phyloP scores from a whole-genome alignment of 2,329 filamentous ascomycete genomes.

The Fusarium sp. region DNA sequence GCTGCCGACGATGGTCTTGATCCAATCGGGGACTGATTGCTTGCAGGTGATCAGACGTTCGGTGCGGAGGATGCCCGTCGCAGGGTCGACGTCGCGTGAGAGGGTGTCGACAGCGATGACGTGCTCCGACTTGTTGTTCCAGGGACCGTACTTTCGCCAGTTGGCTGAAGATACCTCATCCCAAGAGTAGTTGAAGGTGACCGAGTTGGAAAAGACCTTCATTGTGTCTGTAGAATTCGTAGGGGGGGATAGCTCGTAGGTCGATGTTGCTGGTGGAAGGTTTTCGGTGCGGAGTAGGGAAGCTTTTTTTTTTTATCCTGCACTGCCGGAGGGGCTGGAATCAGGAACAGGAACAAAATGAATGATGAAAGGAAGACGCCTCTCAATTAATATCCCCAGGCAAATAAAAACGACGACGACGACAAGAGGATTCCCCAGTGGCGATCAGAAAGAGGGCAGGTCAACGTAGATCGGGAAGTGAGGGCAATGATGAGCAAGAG shows the following conservation, averaged over 20 bases:
- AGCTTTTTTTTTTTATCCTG: conserved; percentile 23
- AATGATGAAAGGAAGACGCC: conserved; percentile 4
- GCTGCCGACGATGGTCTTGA: conserved; percentile 79
- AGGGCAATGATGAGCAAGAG: conserved; percentile 32
- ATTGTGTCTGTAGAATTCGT: conserved; percentile 61
- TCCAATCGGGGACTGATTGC: conserved; percentile 78
- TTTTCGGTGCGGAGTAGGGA: conserved; percentile 22
- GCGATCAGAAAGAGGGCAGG: conserved; percentile 23
- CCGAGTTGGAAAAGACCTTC: conserved; percentile 94
- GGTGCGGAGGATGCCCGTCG: conserved; percentile 69
- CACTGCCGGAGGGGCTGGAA: not conserved
- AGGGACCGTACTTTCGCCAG: conserved; percentile 98
- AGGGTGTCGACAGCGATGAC: conserved; percentile 96
- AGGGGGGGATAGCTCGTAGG: conserved; percentile 7
- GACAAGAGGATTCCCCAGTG: conserved; percentile 30
- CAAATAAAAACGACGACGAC: conserved; percentile 20
- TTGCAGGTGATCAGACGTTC: conserved; percentile 72
- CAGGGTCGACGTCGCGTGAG: conserved; percentile 70
- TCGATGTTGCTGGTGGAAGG: not conserved
- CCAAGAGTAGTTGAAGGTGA: conserved; percentile 98
- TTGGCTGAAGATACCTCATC: conserved; percentile 97
- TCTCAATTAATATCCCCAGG: conserved; percentile 29
- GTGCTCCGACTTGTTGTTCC: conserved; percentile 98
- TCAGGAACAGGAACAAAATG: conserved; percentile 1
- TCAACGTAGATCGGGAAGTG: conserved; percentile 3